Base-by-base conservation (phyloP, 75 land plant species). In the Picea glauca region DNA sequence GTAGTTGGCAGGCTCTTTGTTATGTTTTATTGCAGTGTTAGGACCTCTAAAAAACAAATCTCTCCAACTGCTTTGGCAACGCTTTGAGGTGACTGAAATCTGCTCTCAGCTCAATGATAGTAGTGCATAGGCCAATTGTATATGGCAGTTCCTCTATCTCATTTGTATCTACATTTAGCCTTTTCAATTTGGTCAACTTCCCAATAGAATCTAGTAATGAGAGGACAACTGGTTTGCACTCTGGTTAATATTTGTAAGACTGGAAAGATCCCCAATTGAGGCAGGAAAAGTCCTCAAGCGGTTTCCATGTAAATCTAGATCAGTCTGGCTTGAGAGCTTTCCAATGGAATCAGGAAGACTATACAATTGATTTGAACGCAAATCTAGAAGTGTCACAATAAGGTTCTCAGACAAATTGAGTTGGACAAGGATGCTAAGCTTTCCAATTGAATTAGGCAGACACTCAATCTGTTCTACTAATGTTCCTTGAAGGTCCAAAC, bases 61-160 rank as follows among this genome's bases (percentile, higher is more conserved):
- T 92, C 83, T 26, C 96, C 96, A 67, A 90, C 62, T 40, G 92
- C 91, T 78, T 92, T 35, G 94, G 96, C 33, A 94, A 83, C 21
- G 87, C 94, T 79, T 81, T 87, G 23, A 94, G 78, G 62, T 87
- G 72, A 75, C 92, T 94, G 26, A 26, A 26, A 26, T 26, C 26
- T 26, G 26, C 76, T 14, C 78, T 54, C 18, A 94, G 80, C 84
- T 94, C 96, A 58, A 63, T 35, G n/a, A 94, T 84, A n/a, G 85
- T 43, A 31, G 76, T 26, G 67, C 96, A 94, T 20, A 80, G 76
- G 11, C 94, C 94, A 62, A 94, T 92, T 20, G 92, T 84, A 64
- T 78, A 77, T 61, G 92, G 91, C 5, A 94, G 79, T 70, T 94
- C 96, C 80, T 88, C 94, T 21, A 94, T 83, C 15, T 83, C 83